phyloP scores from a whole-genome alignment of 1,284 basidiomycete species.

The Jaminaea rosea region DNA sequence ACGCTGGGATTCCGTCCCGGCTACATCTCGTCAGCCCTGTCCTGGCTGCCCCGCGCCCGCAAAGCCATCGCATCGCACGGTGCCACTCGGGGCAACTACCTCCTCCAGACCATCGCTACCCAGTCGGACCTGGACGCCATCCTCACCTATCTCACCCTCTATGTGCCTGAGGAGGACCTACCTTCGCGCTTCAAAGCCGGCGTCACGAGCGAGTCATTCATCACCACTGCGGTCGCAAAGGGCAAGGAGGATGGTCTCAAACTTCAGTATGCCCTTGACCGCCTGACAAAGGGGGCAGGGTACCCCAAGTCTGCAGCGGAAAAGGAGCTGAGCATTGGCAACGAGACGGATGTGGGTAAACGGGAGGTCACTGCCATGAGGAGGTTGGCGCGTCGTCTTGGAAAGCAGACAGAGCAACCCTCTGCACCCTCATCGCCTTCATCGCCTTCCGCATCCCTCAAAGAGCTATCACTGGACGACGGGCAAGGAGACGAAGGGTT shows the following conservation, averaged over 20 bases:
- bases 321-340: slow-evolving; percentile 49
- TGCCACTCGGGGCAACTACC: slow-evolving; percentile 3
- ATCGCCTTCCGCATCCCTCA: background rate
- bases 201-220: slow-evolving; percentile 58
- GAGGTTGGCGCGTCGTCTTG: background rate
- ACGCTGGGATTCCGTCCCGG: slow-evolving; percentile 41
- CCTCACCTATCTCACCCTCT: slow-evolving; percentile 66
- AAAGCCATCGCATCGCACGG: slow-evolving; percentile 10
- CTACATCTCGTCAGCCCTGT: slow-evolving; percentile 28
- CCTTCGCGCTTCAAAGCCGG: slow-evolving; percentile 54
- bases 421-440: background rate
- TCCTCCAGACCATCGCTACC: slow-evolving; percentile 27
- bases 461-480: background rate
- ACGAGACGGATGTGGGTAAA: slow-evolving; percentile 6
- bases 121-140: slow-evolving; percentile 55
- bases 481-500: too few species aligned
- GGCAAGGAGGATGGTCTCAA: slow-evolving; percentile 56
- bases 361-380: slow-evolving; percentile 16
- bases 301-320: slow-evolving; percentile 68
- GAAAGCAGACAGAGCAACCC: background rate
- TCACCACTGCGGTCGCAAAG: slow-evolving; percentile 53
- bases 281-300: slow-evolving; percentile 71
- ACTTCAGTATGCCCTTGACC: slow-evolving; percentile 71
- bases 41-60: slow-evolving; percentile 32
- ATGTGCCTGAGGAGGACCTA: slow-evolving; percentile 68